phyloP scores from a whole-genome alignment of 306 rosid genomes.

The Canavalia ensiformis region DNA sequence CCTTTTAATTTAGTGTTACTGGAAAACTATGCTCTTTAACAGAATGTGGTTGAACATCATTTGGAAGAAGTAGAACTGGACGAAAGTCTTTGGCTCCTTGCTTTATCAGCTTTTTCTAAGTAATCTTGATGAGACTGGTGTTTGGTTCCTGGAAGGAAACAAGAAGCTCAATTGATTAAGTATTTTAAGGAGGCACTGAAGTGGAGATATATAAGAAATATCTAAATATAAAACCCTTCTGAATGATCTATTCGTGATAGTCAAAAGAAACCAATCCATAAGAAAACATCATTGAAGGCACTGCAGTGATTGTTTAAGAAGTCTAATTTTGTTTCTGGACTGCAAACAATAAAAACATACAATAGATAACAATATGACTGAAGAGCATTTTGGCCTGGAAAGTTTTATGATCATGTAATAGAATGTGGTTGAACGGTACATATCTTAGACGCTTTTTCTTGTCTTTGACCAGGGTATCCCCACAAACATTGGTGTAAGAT shows the following conservation, averaged over 20 bases:
- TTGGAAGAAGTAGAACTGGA: slow-evolving; percentile 74
- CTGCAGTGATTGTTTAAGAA: neutral
- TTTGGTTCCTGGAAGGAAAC: slow-evolving; percentile 68
- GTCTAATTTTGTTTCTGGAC: slow-evolving; percentile 23
- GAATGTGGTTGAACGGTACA: neutral
- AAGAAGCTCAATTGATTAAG: slow-evolving; percentile 35
- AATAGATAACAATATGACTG: neutral
- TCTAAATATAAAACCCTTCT: neutral
- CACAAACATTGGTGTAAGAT: neutral
- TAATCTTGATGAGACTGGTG: slow-evolving; percentile 97
- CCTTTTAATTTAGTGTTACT: slow-evolving; percentile 31
- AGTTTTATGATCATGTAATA: neutral
- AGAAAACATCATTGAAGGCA: slow-evolving; percentile 24
- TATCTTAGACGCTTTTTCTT: neutral
- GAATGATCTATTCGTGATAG: neutral
- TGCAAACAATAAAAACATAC: neutral
- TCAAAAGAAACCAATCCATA: neutral
- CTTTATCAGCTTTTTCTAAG: slow-evolving; percentile 92
- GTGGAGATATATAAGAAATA: slow-evolving; percentile 5
- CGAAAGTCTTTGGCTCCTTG: slow-evolving; percentile 90
- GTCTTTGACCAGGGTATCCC: neutral
- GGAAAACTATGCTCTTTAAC: slow-evolving; percentile 33
- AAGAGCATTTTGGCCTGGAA: slow-evolving; percentile 22
- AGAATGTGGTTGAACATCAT: slow-evolving; percentile 56
- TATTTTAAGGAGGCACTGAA: slow-evolving; percentile 7